Percentiles rank a stretch among this genome's conserved stretches.
phyloP scores from a whole-genome alignment of 306 rosid genomes.

The Benincasa hispida region DNA sequence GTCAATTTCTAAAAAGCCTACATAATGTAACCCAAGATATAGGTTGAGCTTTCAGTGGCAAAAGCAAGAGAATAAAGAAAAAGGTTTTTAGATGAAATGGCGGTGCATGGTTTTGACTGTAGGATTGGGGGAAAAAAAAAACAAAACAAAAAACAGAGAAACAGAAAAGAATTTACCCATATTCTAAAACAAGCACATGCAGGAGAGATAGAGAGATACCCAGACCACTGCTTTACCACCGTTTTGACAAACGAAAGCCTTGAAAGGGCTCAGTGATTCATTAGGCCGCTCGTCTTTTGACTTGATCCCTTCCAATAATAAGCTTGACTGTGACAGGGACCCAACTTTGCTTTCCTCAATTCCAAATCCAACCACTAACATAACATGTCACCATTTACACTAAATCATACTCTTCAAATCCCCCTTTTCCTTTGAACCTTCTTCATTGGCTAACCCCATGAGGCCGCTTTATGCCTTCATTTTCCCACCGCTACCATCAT shows the following conservation, averaged over 20 bases:
- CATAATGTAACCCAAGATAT: neutral
- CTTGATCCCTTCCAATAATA: neutral
- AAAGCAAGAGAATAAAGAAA: neutral
- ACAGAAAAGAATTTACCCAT: neutral
- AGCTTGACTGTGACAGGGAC: constrained; percentile 23
- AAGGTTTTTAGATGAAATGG: neutral
- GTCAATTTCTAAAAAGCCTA: neutral
- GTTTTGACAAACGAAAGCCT: constrained; percentile 29
- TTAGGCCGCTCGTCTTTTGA: constrained; percentile 23
- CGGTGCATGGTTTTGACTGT: constrained; percentile 12
- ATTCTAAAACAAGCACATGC: constrained; percentile 25
- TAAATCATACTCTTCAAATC: neutral
- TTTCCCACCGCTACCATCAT: constrained; percentile 2
- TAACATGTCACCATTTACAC: neutral
- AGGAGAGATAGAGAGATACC: neutral
- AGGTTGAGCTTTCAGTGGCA: neutral
- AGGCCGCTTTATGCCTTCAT: neutral
- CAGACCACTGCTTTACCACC: constrained; percentile 13
- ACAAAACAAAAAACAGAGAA: no score
- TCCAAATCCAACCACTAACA: neutral
- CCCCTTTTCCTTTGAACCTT: neutral
- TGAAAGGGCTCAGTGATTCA: constrained; percentile 11
- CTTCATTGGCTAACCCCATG: neutral
- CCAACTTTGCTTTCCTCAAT: constrained; percentile 1
- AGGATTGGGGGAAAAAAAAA: constrained; percentile 7